These are phyloP conservation scores for Ambrosia artemisiifolia DNA, from an alignment of 129 eudicot species.

Conservation along the genomic window DNA sequence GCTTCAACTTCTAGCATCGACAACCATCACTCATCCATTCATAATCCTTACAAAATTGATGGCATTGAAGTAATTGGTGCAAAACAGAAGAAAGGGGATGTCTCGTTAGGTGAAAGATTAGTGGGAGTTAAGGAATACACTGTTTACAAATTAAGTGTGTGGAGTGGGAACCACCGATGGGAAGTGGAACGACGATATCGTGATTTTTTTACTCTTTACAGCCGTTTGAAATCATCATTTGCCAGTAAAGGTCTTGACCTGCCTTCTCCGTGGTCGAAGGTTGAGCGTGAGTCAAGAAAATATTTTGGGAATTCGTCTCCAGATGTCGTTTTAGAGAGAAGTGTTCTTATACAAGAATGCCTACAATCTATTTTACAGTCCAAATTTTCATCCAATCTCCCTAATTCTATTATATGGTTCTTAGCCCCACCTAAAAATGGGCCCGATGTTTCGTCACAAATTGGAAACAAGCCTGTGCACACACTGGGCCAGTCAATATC, in stretches of 20 bases:
- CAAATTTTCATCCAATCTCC: constrained; percentile 36
- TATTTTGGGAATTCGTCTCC: constrained; percentile 82
- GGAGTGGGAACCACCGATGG: constrained; percentile 69
- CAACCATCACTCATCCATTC: constrained; percentile 23
- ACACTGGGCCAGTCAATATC: constrained; percentile 75
- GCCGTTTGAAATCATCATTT: constrained; percentile 60
- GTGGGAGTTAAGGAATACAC: constrained; percentile 95
- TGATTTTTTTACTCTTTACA: constrained; percentile 73
- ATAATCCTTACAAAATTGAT: constrained; percentile 56
- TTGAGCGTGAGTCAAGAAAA: constrained; percentile 76
- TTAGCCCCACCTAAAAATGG: constrained; percentile 54
- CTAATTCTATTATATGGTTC: constrained; percentile 53
- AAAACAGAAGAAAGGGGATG: constrained; percentile 73
- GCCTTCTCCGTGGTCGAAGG: constrained; percentile 80
- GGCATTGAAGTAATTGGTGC: constrained; percentile 76
- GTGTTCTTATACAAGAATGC: constrained; percentile 81
- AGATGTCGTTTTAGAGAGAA: constrained; percentile 69
- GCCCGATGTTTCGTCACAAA: constrained; percentile 32
- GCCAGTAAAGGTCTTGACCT: constrained; percentile 57
- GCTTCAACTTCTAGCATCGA: constrained; percentile 79
- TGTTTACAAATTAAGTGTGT: constrained; percentile 62
- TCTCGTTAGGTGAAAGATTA: constrained; percentile 80
- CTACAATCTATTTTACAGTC: constrained; percentile 58
- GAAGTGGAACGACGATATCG: constrained; percentile 93
- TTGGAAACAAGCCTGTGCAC: constrained; percentile 22